These are phyloP conservation scores for Alternaria infectoria DNA, from an alignment of 2,329 filamentous ascomycete genomes.

Conservation along the genomic window DNA sequence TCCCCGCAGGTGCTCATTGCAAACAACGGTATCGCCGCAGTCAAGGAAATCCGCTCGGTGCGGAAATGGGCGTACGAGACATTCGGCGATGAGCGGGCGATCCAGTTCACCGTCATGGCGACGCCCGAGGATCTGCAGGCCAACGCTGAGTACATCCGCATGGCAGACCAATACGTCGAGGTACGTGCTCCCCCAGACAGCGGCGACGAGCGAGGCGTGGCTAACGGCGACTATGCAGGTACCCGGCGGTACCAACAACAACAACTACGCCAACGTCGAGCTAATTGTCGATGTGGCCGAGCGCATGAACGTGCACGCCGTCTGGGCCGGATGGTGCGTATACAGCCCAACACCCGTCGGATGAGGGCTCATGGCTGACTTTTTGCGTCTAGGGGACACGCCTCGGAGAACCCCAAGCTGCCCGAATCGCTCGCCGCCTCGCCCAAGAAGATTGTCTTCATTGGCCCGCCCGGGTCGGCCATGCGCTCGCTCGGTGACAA, in stretches of 20 bases:
- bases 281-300: conserved; percentile 98
- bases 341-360: background rate
- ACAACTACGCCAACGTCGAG: conserved; percentile 99
- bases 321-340: conserved; percentile 96
- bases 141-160: conserved; percentile 98
- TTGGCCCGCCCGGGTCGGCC: conserved; percentile 94
- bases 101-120: conserved; percentile 99
- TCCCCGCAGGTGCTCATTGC: conserved; percentile 84
- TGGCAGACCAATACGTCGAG: conserved; percentile 99
- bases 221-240: conserved; percentile 60
- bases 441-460: conserved; percentile 98
- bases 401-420: conserved; percentile 97
- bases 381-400: conserved; percentile 68
- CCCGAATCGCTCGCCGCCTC: conserved; percentile 95
- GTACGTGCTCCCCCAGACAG: conserved; percentile 46
- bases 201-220: background rate
- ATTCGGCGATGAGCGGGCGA: conserved; percentile 96
- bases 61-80: conserved; percentile 99
- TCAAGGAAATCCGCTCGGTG: conserved; percentile 98
- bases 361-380: conserved; percentile 21
- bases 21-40: conserved; percentile 99
- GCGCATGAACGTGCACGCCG: conserved; percentile 97
- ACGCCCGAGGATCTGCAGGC: conserved; percentile 96
- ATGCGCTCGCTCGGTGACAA: conserved; percentile 99
- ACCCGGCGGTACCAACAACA: conserved; percentile 98